Percentiles rank a stretch among this genome's conserved stretches.
These are phyloP conservation scores for Populus tomentosa DNA, from an alignment of 441 rosid species.

Conservation along the genomic window DNA sequence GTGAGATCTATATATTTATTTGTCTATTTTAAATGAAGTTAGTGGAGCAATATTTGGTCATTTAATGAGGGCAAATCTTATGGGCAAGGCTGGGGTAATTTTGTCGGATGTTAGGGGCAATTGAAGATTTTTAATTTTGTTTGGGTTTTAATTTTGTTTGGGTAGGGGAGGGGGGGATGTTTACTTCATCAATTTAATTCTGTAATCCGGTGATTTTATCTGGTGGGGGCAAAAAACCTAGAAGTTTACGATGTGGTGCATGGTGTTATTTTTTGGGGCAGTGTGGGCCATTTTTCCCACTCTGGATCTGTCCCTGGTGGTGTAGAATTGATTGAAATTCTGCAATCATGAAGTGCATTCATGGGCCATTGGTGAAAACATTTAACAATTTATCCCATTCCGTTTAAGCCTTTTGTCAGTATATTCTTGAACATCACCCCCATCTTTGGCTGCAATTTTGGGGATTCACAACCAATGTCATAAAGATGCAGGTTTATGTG, in stretches of 20 bases:
- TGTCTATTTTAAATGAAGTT: neutral
- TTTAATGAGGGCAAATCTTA: neutral
- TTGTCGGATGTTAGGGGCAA: neutral
- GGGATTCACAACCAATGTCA: neutral
- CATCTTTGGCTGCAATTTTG: neutral
- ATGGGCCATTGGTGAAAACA: neutral
- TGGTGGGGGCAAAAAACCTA: neutral
- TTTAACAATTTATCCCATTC: neutral
- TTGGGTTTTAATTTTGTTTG: too few species aligned
- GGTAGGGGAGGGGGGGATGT: neutral
- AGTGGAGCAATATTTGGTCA: neutral
- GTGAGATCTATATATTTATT: neutral
- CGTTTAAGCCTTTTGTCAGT: neutral
- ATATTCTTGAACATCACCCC: neutral
- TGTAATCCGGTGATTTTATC: neutral
- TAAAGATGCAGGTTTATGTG: neutral
- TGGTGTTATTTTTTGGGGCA: neutral
- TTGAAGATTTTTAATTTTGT: neutral
- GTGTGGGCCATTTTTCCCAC: neutral
- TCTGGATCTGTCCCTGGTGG: neutral
- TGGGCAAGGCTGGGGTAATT: neutral
- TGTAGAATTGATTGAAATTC: neutral
- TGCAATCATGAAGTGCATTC: neutral
- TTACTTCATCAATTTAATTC: neutral
- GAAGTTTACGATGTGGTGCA: neutral